Evolutionary conservation across 257 asterid genomes (phyloP), one percentile per base, ranked within the genome.

Genomic region (Nicotiana attenuata): DNA sequence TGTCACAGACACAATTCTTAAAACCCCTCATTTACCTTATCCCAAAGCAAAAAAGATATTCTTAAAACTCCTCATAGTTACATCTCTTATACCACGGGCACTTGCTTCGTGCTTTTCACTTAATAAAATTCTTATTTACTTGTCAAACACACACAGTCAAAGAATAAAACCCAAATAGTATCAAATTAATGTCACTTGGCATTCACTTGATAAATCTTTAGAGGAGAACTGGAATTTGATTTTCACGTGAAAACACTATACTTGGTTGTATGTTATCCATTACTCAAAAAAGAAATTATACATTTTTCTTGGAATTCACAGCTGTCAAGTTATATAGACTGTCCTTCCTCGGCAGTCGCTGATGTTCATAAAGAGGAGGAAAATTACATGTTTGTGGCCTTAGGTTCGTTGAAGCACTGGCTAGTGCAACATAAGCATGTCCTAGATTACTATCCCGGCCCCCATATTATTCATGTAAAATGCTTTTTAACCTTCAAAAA

Each of bases 91-190:
- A 45, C 59, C 77, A 13, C 56, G 13, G n/a, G 20, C 59, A 71
- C 59, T 45, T 71, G 78, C 78, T 71, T 7, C 24, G 78, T 71
- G 59, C 55, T 71, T 68, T 38, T 68, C 28, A n/a, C 55, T 68
- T 68, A 24, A 68, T 10, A 35, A 2, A 35, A n/a, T 17, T 35
- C 5, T 35, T 19, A 33, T 67, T 66, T 66, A 33, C 76, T 67
- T 35, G 55, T 68, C 29, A 38, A 17, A 68, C 10, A 8, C 19
- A n/a, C 55, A 67, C 29, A 35, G 17, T 67, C 76, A 67, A 35
- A 68, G 5, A 68, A 2, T n/a, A 68, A 71, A 29, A 45, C 47
- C 78, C 20, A n/a, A 41, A 71, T 13, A 1, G 14, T 22, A 71
- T 45, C 77, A 71, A 41, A 41, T 13, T 45, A 41, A 6, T 71